These are phyloP conservation scores for Fusarium chuoi DNA, from an alignment of 2,329 filamentous ascomycete genomes.

Conservation along the genomic window DNA sequence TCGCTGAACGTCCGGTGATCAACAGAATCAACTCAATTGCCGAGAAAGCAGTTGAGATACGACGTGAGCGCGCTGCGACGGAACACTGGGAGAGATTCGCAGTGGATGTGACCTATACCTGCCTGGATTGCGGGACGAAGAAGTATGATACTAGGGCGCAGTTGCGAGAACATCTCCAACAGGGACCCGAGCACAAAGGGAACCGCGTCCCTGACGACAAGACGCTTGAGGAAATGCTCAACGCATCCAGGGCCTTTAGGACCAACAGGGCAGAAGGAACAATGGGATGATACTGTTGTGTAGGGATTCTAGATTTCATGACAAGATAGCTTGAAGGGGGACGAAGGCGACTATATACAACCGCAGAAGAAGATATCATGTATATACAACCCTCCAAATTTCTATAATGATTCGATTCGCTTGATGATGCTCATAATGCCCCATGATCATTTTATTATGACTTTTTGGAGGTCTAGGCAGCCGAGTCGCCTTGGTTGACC, in stretches of 20 bases:
- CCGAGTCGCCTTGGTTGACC: background rate
- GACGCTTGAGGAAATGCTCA: background rate
- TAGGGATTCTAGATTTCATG: too few relatives aligned
- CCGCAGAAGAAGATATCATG: background rate
- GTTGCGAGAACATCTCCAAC: background rate
- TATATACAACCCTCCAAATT: background rate
- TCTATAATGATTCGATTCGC: background rate
- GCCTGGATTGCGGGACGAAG: fast-evolving
- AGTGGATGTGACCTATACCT: background rate
- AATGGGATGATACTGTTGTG: too few relatives aligned
- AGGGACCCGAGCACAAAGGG: background rate
- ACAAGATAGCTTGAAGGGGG: too few relatives aligned
- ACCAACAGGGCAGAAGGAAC: too few relatives aligned
- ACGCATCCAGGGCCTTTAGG: background rate
- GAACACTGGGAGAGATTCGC: background rate
- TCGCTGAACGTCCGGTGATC: fast-evolving
- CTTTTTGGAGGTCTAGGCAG: fast-evolving
- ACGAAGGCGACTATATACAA: too few relatives aligned
- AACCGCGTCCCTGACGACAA: too few relatives aligned
- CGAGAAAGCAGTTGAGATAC: fast-evolving
- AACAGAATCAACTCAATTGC: fast-evolving
- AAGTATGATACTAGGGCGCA: background rate
- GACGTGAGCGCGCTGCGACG: background rate
- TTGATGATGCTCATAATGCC: fast-evolving
- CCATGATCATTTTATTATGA: fast-evolving